phyloP scores from a whole-genome alignment of 129 eudicot genomes.

The Centaurea solstitialis region DNA sequence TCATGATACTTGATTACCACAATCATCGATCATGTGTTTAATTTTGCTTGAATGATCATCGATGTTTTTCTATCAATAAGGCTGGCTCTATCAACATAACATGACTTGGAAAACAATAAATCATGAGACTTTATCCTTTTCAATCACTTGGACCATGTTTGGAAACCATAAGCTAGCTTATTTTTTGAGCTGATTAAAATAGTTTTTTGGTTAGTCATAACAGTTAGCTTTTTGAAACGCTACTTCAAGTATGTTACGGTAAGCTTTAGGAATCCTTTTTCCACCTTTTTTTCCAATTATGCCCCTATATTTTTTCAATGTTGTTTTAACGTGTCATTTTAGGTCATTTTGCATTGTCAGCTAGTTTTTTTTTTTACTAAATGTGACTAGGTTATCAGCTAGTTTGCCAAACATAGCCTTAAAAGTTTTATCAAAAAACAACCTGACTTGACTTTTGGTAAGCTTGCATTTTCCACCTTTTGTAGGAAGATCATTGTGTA shows the following conservation, averaged over 20 bases:
- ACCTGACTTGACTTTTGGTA: not conserved
- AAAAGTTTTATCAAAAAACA: not conserved
- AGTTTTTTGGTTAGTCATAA: not conserved
- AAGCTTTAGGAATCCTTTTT: not conserved
- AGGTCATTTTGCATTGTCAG: not conserved
- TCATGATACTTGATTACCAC: not conserved
- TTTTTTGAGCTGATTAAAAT: not conserved
- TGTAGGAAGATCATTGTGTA: slow-evolving; percentile 64
- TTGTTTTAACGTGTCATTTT: not conserved
- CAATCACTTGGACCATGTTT: slow-evolving; percentile 2
- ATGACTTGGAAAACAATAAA: not conserved
- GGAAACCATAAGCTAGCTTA: not conserved
- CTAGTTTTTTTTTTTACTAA: not conserved
- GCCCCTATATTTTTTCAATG: not conserved
- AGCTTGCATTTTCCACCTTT: not conserved
- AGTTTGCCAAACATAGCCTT: not conserved
- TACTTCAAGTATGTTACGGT: not conserved
- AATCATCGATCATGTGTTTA: not conserved
- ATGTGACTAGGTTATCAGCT: not conserved
- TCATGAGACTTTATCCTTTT: slow-evolving; percentile 8
- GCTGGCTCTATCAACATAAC: not conserved
- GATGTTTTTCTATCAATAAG: not conserved
- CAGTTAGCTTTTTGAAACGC: not conserved
- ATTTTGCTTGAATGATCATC: not conserved
- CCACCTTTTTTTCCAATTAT: not conserved